Evolutionary conservation across 495 filamentous ascomycete species (phyloP), one percentile per base, ranked within the genome.

Genomic region (Lineolata rhizophorae): DNA sequence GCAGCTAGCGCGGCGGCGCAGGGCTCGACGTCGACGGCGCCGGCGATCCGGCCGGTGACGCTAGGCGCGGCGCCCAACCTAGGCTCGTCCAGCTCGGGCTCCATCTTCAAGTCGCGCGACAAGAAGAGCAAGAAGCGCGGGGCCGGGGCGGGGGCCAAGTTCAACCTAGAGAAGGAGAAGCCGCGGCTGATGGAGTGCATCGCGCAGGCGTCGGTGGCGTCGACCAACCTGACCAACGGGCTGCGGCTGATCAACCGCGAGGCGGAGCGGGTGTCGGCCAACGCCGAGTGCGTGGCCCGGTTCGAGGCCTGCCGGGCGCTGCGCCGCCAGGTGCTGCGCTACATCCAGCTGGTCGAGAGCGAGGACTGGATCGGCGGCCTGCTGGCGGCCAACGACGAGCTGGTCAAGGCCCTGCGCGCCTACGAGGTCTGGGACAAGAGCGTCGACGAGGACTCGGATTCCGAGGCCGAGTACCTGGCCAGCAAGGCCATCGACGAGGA

Each of bases 361-460:
- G 56, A 60, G 20, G 50, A 60, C 22, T 58, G 52, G 47, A 54
- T 60, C 27, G 56, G 56, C 10, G 53, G 56, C 39, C 45, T 60
- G 5, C 43, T 60, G 18, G 55, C 46, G 31, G 56, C 56, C 16
- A 60, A 60, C 38, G 56, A 60, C 31, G 56, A 60, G 41, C 47
- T 99, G 12, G 76, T 94, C 27, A 73, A 69, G n/a, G 84, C 84
- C 1, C 58, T 99, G 35, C 91, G 87, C 69, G 75, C 83, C 0
- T 99, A 79, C 47, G 87, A 94, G 51, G 76, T 90, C 31, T 61
- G 92, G 16, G 84, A 99, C 48, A 83, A 87, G 41, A 92, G 87
- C 38, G 74, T 94, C 36, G 84, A 94, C 38, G 82, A 91, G 30
- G 87, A 99, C 51, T 91, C 81, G 42, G 90, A 99, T 47, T 92